Conservation (phyloP, 176 grass and related monocot species). For the Calamus simplicifolius region DNA sequence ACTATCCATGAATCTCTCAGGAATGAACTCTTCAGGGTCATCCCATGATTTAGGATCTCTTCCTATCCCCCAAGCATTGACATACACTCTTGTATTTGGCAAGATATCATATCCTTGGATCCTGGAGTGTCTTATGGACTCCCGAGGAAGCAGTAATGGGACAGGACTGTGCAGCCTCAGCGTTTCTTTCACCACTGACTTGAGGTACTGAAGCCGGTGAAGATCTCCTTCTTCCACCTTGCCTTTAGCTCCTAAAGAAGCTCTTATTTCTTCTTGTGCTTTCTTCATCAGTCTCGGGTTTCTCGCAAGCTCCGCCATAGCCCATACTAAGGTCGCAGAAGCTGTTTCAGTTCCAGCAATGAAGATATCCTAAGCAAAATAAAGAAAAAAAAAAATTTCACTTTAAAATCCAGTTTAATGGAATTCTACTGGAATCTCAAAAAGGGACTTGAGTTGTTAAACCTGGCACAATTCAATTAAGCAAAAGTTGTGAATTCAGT, state of each 20-base stretch:
- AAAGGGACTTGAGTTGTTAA: too few species aligned
- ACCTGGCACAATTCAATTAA: too few species aligned
- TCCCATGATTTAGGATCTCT: conserved; percentile 30
- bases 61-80: conserved; percentile 32
- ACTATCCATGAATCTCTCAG: conserved; percentile 17
- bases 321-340: conserved; percentile 19
- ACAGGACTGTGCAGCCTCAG: conserved; percentile 29
- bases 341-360: conserved; percentile 26
- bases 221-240: conserved; percentile 22
- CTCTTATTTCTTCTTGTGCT: conserved; percentile 22
- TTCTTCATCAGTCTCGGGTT: conserved; percentile 15
- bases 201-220: conserved; percentile 19
- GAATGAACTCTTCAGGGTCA: conserved; percentile 18
- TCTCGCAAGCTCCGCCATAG: conserved; percentile 18
- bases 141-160: conserved; percentile 27
- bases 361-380: conserved; percentile 19
- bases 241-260: neutral
- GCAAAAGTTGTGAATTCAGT: too few species aligned
- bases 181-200: conserved; percentile 37
- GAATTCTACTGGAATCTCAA: too few species aligned
- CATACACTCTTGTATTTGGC: conserved; percentile 5
- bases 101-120: conserved; percentile 27
- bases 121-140: conserved; percentile 5
- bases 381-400: too few species aligned
- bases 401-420: too few species aligned